Evolutionary conservation across 805 yeast genomes (phyloP).

Genomic region (Phaffomyces opuntiae): DNA sequence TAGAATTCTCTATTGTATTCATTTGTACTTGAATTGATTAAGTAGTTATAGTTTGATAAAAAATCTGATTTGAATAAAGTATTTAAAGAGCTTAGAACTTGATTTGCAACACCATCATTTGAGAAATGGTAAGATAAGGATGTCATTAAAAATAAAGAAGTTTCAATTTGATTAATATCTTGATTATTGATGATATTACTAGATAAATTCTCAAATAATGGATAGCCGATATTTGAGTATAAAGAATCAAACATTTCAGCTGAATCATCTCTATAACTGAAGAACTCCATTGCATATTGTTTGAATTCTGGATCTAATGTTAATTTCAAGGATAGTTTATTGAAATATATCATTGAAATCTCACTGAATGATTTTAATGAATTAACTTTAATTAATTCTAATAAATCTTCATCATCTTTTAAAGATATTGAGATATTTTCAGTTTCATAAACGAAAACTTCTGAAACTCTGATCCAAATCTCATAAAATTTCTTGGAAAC

Average conservation of each 20-base stretch:
- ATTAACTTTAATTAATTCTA: constrained; percentile 26
- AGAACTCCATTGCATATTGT: constrained; percentile 42
- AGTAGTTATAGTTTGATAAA: constrained; percentile 15
- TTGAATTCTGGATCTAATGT: constrained; percentile 31
- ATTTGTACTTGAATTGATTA: constrained; percentile 8
- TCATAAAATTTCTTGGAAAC: constrained; percentile 49
- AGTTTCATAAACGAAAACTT: constrained; percentile 43
- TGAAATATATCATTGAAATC: constrained; percentile 61
- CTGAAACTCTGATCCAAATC: constrained; percentile 67
- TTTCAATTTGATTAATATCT: constrained; percentile 41
- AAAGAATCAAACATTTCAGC: constrained; percentile 70
- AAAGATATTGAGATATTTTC: constrained; percentile 29
- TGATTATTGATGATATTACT: constrained; percentile 27
- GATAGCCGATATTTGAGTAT: constrained; percentile 55
- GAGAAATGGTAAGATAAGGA: constrained; percentile 49
- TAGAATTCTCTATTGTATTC: constrained; percentile 20
- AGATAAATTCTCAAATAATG: constrained; percentile 40
- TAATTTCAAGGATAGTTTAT: constrained; percentile 45
- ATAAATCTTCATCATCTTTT: constrained; percentile 26
- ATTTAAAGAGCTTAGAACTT: constrained; percentile 17
- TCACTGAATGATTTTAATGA: constrained; percentile 37
- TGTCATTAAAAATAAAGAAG: constrained; percentile 51
- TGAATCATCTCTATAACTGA: constrained; percentile 62
- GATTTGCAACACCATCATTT: constrained; percentile 19
- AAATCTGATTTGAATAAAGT: constrained; percentile 26